phyloP scores from a whole-genome alignment of 2,329 filamentous ascomycete genomes.

The Talaromyces sp. region DNA sequence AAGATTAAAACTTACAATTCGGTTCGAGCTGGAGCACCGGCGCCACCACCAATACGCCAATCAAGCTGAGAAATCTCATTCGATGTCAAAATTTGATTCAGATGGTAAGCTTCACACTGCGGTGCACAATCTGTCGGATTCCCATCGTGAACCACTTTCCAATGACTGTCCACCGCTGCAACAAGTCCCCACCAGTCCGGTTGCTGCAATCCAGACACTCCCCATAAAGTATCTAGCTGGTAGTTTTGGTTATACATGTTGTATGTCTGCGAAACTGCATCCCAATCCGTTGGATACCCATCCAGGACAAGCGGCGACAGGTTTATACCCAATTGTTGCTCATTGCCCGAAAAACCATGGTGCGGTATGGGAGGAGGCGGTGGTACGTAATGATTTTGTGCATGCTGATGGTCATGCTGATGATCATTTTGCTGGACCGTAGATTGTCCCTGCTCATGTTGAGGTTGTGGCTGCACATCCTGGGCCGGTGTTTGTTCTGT shows the following conservation, averaged over 20 bases:
- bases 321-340: slow-evolving; percentile 28
- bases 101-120: slow-evolving; percentile 34
- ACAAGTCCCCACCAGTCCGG: slow-evolving; percentile 43
- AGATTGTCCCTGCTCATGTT: slow-evolving; percentile 26
- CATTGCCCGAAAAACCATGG: slow-evolving; percentile 25
- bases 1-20: slow-evolving; percentile 37
- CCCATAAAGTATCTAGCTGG: slow-evolving; percentile 41
- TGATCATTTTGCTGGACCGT: background rate
- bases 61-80: slow-evolving; percentile 29
- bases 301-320: slow-evolving; percentile 37
- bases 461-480: slow-evolving; percentile 17
- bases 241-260: slow-evolving; percentile 39
- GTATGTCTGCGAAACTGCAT: slow-evolving; percentile 35
- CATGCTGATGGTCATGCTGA: background rate
- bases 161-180: slow-evolving; percentile 45
- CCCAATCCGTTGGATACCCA: slow-evolving; percentile 40
- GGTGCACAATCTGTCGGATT: slow-evolving; percentile 29
- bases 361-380: slow-evolving; percentile 25
- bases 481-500: slow-evolving; percentile 11
- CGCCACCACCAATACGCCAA: slow-evolving; percentile 37
- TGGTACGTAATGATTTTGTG: slow-evolving; percentile 24
- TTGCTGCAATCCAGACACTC: slow-evolving; percentile 41
- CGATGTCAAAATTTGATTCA: slow-evolving; percentile 37
- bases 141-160: slow-evolving; percentile 39
- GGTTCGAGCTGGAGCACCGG: slow-evolving; percentile 31